These are phyloP conservation scores for Allomyces macrogynus DNA, from an alignment of 192 early-diverging fungal genomes.

Conservation along the genomic window DNA sequence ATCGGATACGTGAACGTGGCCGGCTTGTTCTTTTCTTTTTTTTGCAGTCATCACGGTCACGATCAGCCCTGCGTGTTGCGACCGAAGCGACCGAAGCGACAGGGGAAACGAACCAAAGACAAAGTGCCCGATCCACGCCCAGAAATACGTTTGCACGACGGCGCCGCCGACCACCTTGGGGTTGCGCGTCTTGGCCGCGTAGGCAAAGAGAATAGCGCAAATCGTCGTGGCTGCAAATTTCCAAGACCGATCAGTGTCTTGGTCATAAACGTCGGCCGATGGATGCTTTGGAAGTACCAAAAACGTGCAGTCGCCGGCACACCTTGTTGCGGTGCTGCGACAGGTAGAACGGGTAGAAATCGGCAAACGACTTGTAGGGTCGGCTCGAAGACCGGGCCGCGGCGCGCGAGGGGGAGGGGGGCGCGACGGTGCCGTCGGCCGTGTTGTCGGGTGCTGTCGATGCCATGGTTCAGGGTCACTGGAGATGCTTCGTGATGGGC, in stretches of 20 bases:
- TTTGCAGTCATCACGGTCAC: neutral
- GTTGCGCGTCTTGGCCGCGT: conserved; percentile 8
- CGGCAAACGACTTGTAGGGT: conserved; percentile 2
- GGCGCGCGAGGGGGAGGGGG: too few species aligned
- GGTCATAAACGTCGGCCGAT: neutral
- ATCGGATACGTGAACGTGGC: conserved; percentile 52
- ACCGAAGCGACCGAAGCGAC: too few species aligned
- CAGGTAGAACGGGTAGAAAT: conserved; percentile 51
- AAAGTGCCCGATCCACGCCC: conserved; percentile 49
- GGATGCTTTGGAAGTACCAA: conserved; percentile 12
- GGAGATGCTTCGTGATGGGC: too few species aligned
- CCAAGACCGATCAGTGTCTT: neutral
- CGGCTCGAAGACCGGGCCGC: too few species aligned
- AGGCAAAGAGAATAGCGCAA: conserved; percentile 9
- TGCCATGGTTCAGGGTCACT: too few species aligned
- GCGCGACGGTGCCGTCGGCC: too few species aligned
- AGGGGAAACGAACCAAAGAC: conserved; percentile 28
- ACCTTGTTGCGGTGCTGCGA: conserved; percentile 30
- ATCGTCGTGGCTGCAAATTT: conserved; percentile 14
- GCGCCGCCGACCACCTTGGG: conserved; percentile 13
- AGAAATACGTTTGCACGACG: conserved; percentile 16
- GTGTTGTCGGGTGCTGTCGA: too few species aligned
- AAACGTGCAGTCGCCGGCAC: conserved; percentile 29
- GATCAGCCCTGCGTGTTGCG: too few species aligned
- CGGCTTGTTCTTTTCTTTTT: conserved; percentile 30